These are phyloP conservation scores for Irpex sp. DNA, from an alignment of 1,284 basidiomycete genomes.

Conservation along the genomic window DNA sequence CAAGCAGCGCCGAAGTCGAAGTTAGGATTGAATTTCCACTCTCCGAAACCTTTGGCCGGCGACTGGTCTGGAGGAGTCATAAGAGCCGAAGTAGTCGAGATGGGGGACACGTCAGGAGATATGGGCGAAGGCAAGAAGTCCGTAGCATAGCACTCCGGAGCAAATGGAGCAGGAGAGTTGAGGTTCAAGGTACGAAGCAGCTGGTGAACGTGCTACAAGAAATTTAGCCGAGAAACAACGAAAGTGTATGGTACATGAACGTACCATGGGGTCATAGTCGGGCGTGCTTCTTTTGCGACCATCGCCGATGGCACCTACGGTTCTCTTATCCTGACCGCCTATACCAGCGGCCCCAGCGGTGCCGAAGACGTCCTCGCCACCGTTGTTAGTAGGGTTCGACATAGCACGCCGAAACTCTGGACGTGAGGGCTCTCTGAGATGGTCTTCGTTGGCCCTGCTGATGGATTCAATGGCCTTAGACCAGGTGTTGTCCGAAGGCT, in stretches of 20 bases:
- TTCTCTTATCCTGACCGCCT: conserved; percentile 35
- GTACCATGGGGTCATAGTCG: conserved; percentile 51
- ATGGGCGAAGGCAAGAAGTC: conserved; percentile 21
- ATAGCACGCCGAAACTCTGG: conserved; percentile 24
- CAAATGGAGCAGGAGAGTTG: conserved; percentile 60
- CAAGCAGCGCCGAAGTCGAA: conserved; percentile 40
- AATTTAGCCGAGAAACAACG: conserved; percentile 16
- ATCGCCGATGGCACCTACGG: conserved; percentile 72
- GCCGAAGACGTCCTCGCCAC: conserved; percentile 63
- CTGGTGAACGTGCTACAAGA: conserved; percentile 67
- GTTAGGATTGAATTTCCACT: conserved; percentile 47
- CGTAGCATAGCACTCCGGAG: conserved; percentile 5
- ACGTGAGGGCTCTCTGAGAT: conserved; percentile 19
- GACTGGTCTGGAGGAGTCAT: conserved; percentile 68
- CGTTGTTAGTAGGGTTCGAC: conserved; percentile 27
- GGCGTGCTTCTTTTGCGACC: conserved; percentile 62
- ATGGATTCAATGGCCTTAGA: conserved; percentile 59
- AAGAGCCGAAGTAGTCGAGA: conserved; percentile 60
- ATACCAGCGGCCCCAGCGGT: conserved; percentile 39
- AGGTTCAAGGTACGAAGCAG: conserved; percentile 71
- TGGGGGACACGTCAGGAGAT: conserved; percentile 66
- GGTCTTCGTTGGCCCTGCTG: conserved; percentile 42
- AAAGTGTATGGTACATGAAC: conserved; percentile 25
- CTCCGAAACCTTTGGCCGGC: conserved; percentile 51
- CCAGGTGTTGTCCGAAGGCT: conserved; percentile 62